phyloP scores from a whole-genome alignment of 2,329 filamentous ascomycete genomes.

The Cephalotrichum gorgonifer region DNA sequence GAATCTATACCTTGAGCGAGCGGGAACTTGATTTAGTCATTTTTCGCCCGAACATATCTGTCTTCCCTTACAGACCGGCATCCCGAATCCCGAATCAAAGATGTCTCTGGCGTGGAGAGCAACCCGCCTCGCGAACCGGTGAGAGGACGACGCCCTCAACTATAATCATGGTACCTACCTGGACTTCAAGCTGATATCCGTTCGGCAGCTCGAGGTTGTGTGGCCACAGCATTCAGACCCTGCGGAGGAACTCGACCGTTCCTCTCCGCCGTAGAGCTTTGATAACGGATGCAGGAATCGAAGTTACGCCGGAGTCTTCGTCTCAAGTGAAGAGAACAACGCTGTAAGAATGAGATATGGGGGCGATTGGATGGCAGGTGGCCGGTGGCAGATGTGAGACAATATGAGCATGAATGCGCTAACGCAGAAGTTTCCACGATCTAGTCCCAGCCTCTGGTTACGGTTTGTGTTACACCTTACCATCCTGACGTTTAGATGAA shows the following conservation, averaged over 20 bases:
- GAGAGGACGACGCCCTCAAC: not conserved
- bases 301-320: not conserved
- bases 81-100: not conserved
- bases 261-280: not conserved
- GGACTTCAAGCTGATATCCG: not conserved
- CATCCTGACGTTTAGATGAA: not conserved
- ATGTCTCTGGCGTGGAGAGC: not conserved
- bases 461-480: constrained; percentile 13
- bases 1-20: too few relatives aligned
- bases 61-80: too few relatives aligned
- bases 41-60: too few relatives aligned
- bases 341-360: not conserved
- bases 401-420: too few relatives aligned
- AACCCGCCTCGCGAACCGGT: not conserved
- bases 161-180: too few relatives aligned
- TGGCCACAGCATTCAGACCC: not conserved
- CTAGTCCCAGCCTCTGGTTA: constrained; percentile 17
- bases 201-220: not conserved
- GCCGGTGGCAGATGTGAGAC: too few relatives aligned
- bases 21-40: too few relatives aligned
- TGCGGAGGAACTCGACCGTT: not conserved
- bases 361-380: not conserved
- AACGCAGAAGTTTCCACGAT: not conserved
- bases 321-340: not conserved
- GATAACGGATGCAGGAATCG: not conserved